Conservation (phyloP, 139 green algal genomes). For the Mesotaenium endlicherianum region DNA sequence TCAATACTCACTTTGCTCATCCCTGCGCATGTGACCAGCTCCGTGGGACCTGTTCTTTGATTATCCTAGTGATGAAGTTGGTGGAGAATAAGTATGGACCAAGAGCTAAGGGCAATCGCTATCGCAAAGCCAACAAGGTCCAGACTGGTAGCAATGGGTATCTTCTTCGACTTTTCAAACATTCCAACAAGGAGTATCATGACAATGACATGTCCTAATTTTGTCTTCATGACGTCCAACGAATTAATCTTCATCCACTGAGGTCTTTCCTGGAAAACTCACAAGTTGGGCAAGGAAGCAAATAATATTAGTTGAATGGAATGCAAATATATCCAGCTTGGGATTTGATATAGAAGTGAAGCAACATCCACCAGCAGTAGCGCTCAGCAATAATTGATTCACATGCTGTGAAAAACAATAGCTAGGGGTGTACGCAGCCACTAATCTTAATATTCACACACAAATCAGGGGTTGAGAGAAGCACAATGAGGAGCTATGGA, state of each 20-base stretch:
- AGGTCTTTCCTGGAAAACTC: slow-evolving; percentile 18
- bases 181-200: slow-evolving; percentile 41
- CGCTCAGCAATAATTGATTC: too few species aligned
- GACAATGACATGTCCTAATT: slow-evolving; percentile 40
- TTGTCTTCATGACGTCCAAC: slow-evolving; percentile 32
- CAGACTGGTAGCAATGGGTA: neutral
- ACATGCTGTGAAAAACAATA: too few species aligned
- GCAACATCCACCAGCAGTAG: too few species aligned
- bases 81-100: too few species aligned
- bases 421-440: too few species aligned
- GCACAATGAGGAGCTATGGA: neutral
- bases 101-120: too few species aligned
- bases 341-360: neutral
- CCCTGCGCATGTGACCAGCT: too few species aligned
- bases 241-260: slow-evolving; percentile 18
- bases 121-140: slow-evolving; percentile 32
- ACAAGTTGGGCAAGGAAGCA: neutral
- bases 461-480: neutral
- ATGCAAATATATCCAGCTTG: neutral
- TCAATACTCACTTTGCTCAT: too few species aligned
- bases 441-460: neutral
- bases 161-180: slow-evolving; percentile 41
- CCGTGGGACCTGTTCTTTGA: too few species aligned
- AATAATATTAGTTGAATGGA: neutral
- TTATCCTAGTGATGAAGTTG: too few species aligned